Percentiles rank a stretch among this genome's conserved stretches.
These are phyloP conservation scores for Malus sieversii DNA, from an alignment of 306 rosid species.

Conservation along the genomic window DNA sequence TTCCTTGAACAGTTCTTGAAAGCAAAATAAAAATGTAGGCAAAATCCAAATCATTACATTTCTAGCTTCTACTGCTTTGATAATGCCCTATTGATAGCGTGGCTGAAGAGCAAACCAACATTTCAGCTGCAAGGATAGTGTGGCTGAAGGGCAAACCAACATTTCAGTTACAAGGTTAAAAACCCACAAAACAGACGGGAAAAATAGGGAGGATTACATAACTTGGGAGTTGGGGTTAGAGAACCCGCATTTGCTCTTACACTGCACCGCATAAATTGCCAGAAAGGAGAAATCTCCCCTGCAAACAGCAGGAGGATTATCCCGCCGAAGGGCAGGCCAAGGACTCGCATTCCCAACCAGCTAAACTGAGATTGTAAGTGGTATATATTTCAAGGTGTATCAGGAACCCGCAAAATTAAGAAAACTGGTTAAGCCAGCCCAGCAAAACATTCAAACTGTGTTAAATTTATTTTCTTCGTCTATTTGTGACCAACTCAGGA, in stretches of 20 bases:
- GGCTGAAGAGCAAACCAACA: not conserved
- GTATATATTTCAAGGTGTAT: not conserved
- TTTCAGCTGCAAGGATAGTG: not conserved
- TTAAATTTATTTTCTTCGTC: constrained; percentile 52
- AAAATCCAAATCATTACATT: no score
- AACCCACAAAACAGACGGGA: not conserved
- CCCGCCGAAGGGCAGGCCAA: not conserved
- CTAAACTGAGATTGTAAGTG: not conserved
- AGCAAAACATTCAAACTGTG: not conserved
- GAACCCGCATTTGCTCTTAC: not conserved
- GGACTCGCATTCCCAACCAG: not conserved
- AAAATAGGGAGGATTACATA: not conserved
- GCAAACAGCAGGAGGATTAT: not conserved
- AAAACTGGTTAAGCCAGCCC: not conserved
- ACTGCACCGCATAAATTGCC: not conserved
- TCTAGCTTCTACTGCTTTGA: no score
- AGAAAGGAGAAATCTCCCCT: not conserved
- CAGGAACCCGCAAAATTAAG: not conserved
- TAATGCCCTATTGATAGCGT: no score
- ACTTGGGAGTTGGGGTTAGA: not conserved
- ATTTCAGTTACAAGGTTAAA: not conserved
- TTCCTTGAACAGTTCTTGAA: not conserved
- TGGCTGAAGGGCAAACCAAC: not conserved
- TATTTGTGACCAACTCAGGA: constrained; percentile 49
- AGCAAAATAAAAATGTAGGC: not conserved